A percentile compares a stretch with the other conserved stretches of the same genome.
phyloP scores from a whole-genome alignment of 495 filamentous ascomycete genomes.

The Penicillium daleae region DNA sequence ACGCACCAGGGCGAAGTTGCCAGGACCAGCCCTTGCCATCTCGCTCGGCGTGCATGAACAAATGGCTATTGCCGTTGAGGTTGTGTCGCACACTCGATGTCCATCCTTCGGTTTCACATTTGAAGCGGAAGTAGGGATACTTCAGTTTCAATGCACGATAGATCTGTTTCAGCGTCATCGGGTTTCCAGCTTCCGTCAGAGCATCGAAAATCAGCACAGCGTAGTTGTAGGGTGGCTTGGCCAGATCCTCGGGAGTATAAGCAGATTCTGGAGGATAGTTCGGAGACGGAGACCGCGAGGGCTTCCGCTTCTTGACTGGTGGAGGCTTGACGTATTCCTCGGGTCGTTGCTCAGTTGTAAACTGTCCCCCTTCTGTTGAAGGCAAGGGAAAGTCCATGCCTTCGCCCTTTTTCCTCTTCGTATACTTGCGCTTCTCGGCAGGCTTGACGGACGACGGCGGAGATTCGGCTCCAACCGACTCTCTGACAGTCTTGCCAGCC shows the following conservation, averaged over 20 bases:
- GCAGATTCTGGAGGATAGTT: constrained; percentile 72
- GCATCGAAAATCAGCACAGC: constrained; percentile 90
- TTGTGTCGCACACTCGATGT: constrained; percentile 98
- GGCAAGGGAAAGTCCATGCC: constrained; percentile 49
- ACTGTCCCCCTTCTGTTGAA: constrained; percentile 52
- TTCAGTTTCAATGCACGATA: constrained; percentile 85
- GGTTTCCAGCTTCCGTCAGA: constrained; percentile 68
- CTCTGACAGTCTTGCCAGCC: constrained; percentile 55
- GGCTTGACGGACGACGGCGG: constrained; percentile 52
- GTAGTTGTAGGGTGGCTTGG: constrained; percentile 85
- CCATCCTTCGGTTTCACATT: constrained; percentile 82
- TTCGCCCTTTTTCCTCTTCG: constrained; percentile 69
- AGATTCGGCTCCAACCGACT: constrained; percentile 55
- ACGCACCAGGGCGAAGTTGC: constrained; percentile 64
- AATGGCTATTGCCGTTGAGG: constrained; percentile 77
- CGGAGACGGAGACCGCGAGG: constrained; percentile 69
- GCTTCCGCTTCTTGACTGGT: constrained; percentile 58
- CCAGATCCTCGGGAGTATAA: constrained; percentile 81
- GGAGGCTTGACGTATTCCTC: constrained; percentile 50
- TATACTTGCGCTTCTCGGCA: constrained; percentile 75
- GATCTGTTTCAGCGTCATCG: constrained; percentile 88
- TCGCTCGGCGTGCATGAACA: constrained; percentile 82
- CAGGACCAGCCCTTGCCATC: constrained; percentile 75
- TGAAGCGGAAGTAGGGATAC: constrained; percentile 90
- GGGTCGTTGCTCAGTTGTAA: constrained; percentile 45